Conservation (phyloP, 805 yeast genomes). For the Saturnispora bothae region DNA sequence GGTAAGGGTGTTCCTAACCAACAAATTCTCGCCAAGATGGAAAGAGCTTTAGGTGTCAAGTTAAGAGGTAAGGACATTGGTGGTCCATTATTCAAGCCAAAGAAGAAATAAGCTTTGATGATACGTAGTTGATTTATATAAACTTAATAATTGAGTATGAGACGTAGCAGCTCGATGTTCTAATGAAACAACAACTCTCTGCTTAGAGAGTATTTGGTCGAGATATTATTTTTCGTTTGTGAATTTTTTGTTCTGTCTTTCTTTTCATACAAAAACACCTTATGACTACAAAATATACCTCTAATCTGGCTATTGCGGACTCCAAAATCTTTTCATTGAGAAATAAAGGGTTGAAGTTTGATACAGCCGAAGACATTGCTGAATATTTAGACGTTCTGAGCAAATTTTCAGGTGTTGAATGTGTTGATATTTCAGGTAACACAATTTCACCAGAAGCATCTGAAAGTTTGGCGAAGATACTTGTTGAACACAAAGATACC, state of each 20-base stretch:
- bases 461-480: constrained; percentile 49
- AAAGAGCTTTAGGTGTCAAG: constrained; percentile 88
- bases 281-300: constrained; percentile 28
- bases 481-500: constrained; percentile 32
- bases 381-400: constrained; percentile 55
- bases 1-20: constrained; percentile 96
- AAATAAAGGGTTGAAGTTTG: constrained; percentile 68
- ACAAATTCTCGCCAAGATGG: constrained; percentile 84
- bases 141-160: too few relatives aligned
- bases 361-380: constrained; percentile 59
- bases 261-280: too few relatives aligned
- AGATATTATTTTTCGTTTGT: constrained; percentile 1
- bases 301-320: constrained; percentile 32
- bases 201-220: too few relatives aligned
- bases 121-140: too few relatives aligned
- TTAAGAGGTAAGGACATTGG: constrained; percentile 95
- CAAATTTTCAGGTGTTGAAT: constrained; percentile 29
- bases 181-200: too few relatives aligned
- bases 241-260: not conserved
- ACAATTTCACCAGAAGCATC: constrained; percentile 91
- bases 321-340: constrained; percentile 51
- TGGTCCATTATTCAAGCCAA: constrained; percentile 55
- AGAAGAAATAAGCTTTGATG: constrained; percentile 35
- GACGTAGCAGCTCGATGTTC: too few relatives aligned
- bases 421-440: constrained; percentile 81